Conservation (phyloP, 208 protist genomes). For the Leishmania aethiopica region DNA sequence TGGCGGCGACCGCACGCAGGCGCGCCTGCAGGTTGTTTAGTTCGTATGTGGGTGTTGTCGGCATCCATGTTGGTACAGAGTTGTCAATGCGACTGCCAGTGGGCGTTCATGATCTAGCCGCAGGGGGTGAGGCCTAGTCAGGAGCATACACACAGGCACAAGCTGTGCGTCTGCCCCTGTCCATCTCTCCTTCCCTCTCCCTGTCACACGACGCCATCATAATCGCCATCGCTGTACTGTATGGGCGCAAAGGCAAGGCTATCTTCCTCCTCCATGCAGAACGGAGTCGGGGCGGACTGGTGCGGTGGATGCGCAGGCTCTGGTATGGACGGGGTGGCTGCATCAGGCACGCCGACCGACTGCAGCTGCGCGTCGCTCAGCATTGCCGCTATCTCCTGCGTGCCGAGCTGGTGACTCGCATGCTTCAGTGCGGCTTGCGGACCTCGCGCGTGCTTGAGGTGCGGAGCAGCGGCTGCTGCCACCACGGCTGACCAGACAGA, state of each 20-base stretch:
- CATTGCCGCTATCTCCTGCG: constrained; percentile 38
- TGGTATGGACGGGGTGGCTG: neutral
- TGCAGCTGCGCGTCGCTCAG: constrained; percentile 2
- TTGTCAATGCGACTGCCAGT: neutral
- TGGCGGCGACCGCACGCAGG: neutral
- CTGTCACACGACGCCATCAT: neutral
- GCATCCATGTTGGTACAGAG: neutral
- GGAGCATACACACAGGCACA: neutral
- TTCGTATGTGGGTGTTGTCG: neutral
- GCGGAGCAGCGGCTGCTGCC: neutral
- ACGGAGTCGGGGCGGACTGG: neutral
- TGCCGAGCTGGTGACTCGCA: constrained; percentile 36
- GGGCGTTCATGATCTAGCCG: neutral
- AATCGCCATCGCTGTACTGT: neutral
- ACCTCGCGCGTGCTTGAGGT: constrained; percentile 25
- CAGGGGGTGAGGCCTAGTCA: too few species aligned
- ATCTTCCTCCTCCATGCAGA: neutral
- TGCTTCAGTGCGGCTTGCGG: constrained; percentile 41
- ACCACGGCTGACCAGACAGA: constrained; percentile 17
- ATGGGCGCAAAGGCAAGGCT: neutral
- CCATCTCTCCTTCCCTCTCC: neutral
- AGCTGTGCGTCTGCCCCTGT: neutral
- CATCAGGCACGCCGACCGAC: neutral
- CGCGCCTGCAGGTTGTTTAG: neutral
- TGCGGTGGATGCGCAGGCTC: neutral